Base-by-base conservation (phyloP, 371 early-diverging fungal genomes). In the Syncephalis plumigaleata region DNA sequence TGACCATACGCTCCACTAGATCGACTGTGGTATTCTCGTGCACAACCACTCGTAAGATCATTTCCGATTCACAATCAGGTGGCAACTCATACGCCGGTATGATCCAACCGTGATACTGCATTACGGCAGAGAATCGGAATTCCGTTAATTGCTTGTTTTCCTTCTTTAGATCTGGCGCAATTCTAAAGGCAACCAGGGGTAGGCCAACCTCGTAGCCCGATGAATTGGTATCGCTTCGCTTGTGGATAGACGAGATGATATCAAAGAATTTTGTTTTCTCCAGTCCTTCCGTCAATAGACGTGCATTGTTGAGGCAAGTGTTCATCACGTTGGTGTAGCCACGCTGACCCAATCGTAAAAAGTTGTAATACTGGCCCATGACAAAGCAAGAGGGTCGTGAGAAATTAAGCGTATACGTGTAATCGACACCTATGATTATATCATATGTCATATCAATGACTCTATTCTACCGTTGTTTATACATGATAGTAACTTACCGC, bases 351-450 rank as follows among this genome's bases (percentile, higher is more conserved):
- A 74, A 67, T 36, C 82, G 71, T 20, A 84, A 53, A 47, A 84
- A 75, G 55, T 71, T 75, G 64, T 81, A 84, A 59, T 84, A 84
- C 57, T 81, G 82, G 2, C 64, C 68, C 17, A 81, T 70, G 58
- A 80, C 67, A 47, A 70, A 72, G 54, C 73, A 69, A 7, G 80
- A 68, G 1, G 75, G 73, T 40, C 75, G 68, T 24, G 77, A 76
- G 51, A 81, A 84, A 57, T 80, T 81, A 42, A 80, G 68, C 9
- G 77, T 76, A 48, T 68, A 81, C 0, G 79, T 57, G 47, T 62
- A 55, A 47, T 81, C 75, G 48, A 61, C 52, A 7, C 31, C 68
- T 31, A 31, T 11, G 11, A n/a, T n/a, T n/a, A 31, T 7, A 31
- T 11, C 4, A 31, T 31, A 31, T 7, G 11, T 31, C 31, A 31